phyloP scores from a whole-genome alignment of 495 filamentous ascomycete genomes.

The Aspergillus biplanus region DNA sequence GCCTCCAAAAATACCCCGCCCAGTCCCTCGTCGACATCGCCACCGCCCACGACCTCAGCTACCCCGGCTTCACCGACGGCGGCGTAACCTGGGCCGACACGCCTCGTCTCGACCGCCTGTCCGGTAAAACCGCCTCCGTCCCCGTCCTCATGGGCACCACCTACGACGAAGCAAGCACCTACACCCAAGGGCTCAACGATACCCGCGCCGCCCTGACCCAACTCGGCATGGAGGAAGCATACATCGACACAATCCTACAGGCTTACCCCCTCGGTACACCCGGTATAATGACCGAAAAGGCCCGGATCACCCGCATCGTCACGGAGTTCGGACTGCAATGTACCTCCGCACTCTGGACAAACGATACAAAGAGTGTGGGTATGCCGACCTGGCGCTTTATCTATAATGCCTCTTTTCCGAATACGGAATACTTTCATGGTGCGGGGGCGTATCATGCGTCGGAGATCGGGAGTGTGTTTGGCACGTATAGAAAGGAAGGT shows the following conservation, averaged over 20 bases:
- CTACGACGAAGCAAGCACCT: slow-evolving; percentile 25
- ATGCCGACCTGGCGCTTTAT: slow-evolving; percentile 33
- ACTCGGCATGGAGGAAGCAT: background rate
- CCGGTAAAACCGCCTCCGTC: slow-evolving; percentile 19
- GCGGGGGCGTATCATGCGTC: slow-evolving; percentile 33
- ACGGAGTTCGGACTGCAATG: slow-evolving; percentile 33
- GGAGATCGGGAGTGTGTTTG: slow-evolving; percentile 35
- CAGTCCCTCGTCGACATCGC: slow-evolving; percentile 2
- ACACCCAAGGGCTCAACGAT: slow-evolving; percentile 17
- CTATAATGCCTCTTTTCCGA: slow-evolving; percentile 40
- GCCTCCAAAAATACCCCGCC: slow-evolving; percentile 11
- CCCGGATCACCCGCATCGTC: slow-evolving; percentile 26
- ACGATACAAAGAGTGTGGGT: slow-evolving; percentile 23
- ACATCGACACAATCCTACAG: background rate
- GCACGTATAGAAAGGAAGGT: slow-evolving; percentile 26
- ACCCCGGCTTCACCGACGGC: slow-evolving; percentile 5
- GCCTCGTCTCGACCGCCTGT: slow-evolving; percentile 17
- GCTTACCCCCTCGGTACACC: slow-evolving; percentile 17
- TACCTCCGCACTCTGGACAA: slow-evolving; percentile 21
- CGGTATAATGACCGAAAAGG: slow-evolving; percentile 23
- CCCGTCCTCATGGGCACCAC: slow-evolving; percentile 29
- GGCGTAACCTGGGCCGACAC: slow-evolving; percentile 13
- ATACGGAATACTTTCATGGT: slow-evolving; percentile 23
- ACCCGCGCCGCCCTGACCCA: background rate
- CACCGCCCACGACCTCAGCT: background rate